These are phyloP conservation scores for Alternaria metachromatica DNA, from an alignment of 2,329 filamentous ascomycete species.

Conservation along the genomic window DNA sequence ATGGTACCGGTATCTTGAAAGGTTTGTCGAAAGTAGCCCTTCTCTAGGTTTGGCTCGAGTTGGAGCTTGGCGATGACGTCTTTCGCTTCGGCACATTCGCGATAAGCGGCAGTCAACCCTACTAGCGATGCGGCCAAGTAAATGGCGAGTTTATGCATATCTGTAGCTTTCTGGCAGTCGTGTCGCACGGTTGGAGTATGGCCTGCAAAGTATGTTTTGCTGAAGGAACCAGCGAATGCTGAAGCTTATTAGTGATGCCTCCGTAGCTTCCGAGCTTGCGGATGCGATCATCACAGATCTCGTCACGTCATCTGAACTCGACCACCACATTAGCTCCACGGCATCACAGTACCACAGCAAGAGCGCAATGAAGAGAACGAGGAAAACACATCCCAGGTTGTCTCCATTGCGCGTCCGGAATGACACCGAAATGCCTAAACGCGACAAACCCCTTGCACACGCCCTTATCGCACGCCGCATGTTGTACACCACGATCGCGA, in stretches of 20 bases:
- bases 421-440: neutral
- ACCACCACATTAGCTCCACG: neutral
- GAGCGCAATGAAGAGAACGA: neutral
- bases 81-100: slow-evolving; percentile 36
- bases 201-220: neutral
- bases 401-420: neutral
- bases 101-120: neutral
- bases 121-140: neutral
- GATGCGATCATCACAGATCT: neutral
- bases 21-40: slow-evolving; percentile 58
- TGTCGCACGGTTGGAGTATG: neutral
- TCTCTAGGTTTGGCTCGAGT: slow-evolving; percentile 56
- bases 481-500: neutral
- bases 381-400: neutral
- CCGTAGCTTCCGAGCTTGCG: neutral
- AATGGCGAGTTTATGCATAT: neutral
- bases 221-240: neutral
- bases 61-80: slow-evolving; percentile 55
- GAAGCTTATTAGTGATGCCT: neutral
- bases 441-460: neutral
- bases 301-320: neutral
- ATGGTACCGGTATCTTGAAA: slow-evolving; percentile 51
- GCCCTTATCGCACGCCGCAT: neutral
- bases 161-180: neutral
- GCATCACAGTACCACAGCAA: neutral